Base-by-base conservation (phyloP, 148 eudicot species). In the Silene latifolia region DNA sequence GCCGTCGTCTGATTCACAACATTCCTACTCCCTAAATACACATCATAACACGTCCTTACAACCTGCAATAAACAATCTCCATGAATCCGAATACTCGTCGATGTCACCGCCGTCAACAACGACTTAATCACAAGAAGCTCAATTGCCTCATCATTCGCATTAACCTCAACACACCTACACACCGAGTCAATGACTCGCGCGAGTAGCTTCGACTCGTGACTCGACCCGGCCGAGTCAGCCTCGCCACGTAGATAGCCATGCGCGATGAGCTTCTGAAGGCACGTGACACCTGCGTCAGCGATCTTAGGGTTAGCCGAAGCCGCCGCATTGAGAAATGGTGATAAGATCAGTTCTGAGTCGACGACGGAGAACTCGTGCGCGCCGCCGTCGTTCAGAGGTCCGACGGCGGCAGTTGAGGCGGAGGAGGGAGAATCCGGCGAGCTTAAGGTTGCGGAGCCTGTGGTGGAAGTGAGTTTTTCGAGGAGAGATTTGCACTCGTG, bases 1-100 rank as follows among this genome's bases (percentile, higher is more conserved):
- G 99, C 94, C 1, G 99, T 95, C 0, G 91, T 89, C 82, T 95
- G 98, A 86, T 95, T 95, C 81, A 95, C 97, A 79, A 85, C 85
- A 81, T 87, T 95, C 83, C 83, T 91, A 80, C 97, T 95, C 57
- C 79, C 90, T 72, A 95, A 73, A 72, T 90, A 92, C 7, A 95
- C 79, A 79, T 95, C 98, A 68, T 95, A 95, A 70, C 91, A 89
- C 60, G 98, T 95, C 80, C 96, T 75, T 2, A 95, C 93, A 60
- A 90, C 84, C 63, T 85, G 88, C 73, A 95, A 71, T 83, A 95
- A 86, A 25, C 92, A 90, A 80, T 95, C 98, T 0, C 98, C 98
- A 39, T 92, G 97, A 27, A 92, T 89, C 25, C 98, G 76, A 24
- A 95, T 67, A 23, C 86, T 82, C 10, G 84, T 82, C 12, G 96